These are phyloP conservation scores for Hemisphaericaspora subhashii DNA, from an alignment of 1,139 yeast genomes.

Conservation along the genomic window DNA sequence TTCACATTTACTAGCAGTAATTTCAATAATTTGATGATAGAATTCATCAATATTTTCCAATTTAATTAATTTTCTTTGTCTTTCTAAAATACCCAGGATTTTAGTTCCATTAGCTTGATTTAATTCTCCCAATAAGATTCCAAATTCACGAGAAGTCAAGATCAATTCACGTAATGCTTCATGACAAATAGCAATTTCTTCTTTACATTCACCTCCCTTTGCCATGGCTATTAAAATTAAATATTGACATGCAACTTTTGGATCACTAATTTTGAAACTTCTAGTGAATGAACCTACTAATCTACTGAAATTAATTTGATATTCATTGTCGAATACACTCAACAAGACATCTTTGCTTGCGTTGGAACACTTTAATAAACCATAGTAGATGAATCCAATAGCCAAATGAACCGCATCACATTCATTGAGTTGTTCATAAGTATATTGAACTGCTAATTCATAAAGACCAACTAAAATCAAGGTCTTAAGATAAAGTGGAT, in stretches of 20 bases:
- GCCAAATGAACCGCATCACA: slow-evolving; percentile 90
- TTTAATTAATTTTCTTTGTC: slow-evolving; percentile 66
- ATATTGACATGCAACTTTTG: slow-evolving; percentile 89
- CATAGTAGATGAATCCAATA: slow-evolving; percentile 75
- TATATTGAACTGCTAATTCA: slow-evolving; percentile 76
- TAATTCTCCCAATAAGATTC: slow-evolving; percentile 76
- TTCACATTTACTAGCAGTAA: slow-evolving; percentile 84
- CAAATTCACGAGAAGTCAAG: slow-evolving; percentile 82
- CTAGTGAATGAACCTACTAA: slow-evolving; percentile 72
- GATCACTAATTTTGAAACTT: slow-evolving; percentile 81
- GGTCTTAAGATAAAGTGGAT: slow-evolving; percentile 76
- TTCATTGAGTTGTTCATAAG: slow-evolving; percentile 63
- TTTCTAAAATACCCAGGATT: slow-evolving; percentile 82
- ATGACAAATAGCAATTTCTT: slow-evolving; percentile 62
- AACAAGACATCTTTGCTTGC: slow-evolving; percentile 34
- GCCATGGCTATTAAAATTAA: slow-evolving; percentile 67
- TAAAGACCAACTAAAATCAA: slow-evolving; percentile 76
- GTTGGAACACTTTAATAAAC: slow-evolving; percentile 57
- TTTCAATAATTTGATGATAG: slow-evolving; percentile 65
- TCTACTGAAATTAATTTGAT: slow-evolving; percentile 56
- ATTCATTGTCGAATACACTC: slow-evolving; percentile 33
- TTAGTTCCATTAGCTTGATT: slow-evolving; percentile 69
- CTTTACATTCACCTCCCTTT: slow-evolving; percentile 23
- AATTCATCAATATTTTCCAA: slow-evolving; percentile 54
- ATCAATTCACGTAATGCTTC: slow-evolving; percentile 84